Conservation (phyloP, 306 rosid genomes). For the Crotalaria pallida region DNA sequence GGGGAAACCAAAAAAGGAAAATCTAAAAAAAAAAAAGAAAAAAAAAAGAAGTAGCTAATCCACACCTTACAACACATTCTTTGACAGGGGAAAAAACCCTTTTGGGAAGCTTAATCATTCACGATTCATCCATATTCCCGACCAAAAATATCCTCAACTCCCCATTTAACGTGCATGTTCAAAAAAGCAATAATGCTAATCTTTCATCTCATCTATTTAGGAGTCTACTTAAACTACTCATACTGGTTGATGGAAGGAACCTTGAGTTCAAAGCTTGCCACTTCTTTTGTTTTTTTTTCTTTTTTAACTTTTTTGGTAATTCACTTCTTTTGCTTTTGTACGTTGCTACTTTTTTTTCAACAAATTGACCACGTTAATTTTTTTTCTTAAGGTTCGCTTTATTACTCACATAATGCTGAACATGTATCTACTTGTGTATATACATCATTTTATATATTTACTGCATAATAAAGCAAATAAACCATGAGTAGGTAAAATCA, state of each 20-base stretch:
- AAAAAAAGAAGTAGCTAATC: too few relatives aligned
- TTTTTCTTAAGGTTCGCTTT: not conserved
- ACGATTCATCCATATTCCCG: not conserved
- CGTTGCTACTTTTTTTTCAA: not conserved
- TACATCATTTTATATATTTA: too few relatives aligned
- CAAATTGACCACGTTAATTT: not conserved
- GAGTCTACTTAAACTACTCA: not conserved
- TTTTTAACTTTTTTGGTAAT: too few relatives aligned
- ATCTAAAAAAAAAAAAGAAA: too few relatives aligned
- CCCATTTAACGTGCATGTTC: not conserved
- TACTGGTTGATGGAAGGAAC: not conserved
- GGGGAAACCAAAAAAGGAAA: too few relatives aligned
- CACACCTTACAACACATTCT: too few relatives aligned
- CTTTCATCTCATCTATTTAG: not conserved
- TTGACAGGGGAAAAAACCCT: too few relatives aligned
- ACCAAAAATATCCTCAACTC: not conserved
- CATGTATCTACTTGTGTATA: too few relatives aligned
- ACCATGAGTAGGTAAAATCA: too few relatives aligned
- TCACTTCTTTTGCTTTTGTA: too few relatives aligned
- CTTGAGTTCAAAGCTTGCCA: not conserved
- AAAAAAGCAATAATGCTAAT: not conserved
- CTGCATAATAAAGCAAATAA: too few relatives aligned
- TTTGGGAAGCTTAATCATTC: too few relatives aligned
- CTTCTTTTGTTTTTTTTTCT: not conserved
- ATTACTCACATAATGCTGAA: not conserved